These are phyloP conservation scores for Choanephora cucurbitarum DNA, from an alignment of 371 early-diverging fungal genomes.

Conservation along the genomic window DNA sequence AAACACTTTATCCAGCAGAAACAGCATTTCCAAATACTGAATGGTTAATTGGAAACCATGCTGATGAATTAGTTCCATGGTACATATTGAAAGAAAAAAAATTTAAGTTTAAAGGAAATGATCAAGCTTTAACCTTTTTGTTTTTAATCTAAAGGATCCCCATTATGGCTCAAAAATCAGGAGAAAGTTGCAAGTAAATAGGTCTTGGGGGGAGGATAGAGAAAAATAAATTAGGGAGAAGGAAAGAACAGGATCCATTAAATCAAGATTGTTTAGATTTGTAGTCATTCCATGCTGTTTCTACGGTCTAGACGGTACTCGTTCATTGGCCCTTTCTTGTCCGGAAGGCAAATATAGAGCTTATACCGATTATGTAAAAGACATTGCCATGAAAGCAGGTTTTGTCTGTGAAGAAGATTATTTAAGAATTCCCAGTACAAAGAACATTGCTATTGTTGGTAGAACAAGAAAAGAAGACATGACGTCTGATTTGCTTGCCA, in stretches of 20 bases:
- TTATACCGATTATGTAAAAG: slow-evolving; percentile 67
- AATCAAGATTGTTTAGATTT: slow-evolving; percentile 48
- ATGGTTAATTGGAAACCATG: slow-evolving; percentile 92
- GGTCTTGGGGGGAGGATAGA: not conserved
- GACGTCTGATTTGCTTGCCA: not conserved
- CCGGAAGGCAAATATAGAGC: slow-evolving; percentile 69
- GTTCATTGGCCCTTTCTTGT: slow-evolving; percentile 41
- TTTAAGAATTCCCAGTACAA: slow-evolving; percentile 88
- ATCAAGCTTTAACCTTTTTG: no score
- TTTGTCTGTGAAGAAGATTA: slow-evolving; percentile 68
- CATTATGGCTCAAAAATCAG: slow-evolving; percentile 70
- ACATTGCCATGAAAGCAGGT: slow-evolving; percentile 61
- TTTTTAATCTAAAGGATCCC: slow-evolving; percentile 57
- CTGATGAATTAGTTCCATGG: slow-evolving; percentile 91
- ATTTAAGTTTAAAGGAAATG: no score
- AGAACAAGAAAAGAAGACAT: slow-evolving; percentile 23
- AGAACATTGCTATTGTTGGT: slow-evolving; percentile 81
- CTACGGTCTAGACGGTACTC: slow-evolving; percentile 69
- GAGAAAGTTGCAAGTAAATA: slow-evolving; percentile 56
- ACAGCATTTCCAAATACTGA: slow-evolving; percentile 53
- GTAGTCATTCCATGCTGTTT: slow-evolving; percentile 86
- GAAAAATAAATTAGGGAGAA: not conserved
- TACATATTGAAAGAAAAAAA: slow-evolving; percentile 21
- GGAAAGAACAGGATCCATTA: slow-evolving; percentile 2
- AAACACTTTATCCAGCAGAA: slow-evolving; percentile 63